Evolutionary conservation across 2,329 filamentous ascomycete species (phyloP).

Genomic region (Hypoxylon sp.): DNA sequence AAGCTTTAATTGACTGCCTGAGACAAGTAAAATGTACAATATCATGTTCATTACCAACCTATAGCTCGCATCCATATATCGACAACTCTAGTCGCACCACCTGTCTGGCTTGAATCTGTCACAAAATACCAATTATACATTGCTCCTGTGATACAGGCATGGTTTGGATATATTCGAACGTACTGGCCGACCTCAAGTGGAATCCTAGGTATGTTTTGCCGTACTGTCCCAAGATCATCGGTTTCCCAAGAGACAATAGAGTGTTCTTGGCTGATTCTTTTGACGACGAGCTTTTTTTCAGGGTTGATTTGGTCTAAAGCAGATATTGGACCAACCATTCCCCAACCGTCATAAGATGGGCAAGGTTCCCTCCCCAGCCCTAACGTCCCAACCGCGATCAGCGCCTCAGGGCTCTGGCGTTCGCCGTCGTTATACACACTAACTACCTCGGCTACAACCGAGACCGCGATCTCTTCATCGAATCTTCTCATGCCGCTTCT

Average conservation of each 20-base stretch:
- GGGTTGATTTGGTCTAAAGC: neutral
- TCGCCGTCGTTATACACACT: constrained; percentile 11
- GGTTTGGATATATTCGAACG: constrained; percentile 18
- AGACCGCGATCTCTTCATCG: constrained; percentile 17
- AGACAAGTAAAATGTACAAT: neutral
- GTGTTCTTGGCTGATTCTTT: constrained; percentile 21
- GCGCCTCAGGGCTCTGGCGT: constrained; percentile 1
- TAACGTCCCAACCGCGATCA: constrained; percentile 15
- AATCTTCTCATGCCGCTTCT: neutral
- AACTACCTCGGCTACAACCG: constrained; percentile 17
- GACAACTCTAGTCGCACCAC: neutral
- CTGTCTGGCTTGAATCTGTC: constrained; percentile 4
- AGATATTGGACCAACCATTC: constrained; percentile 5
- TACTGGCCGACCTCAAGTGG: constrained; percentile 15
- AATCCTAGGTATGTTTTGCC: neutral
- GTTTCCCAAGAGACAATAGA: constrained; percentile 9
- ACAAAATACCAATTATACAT: constrained; percentile 23
- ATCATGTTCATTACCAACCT: constrained; percentile 1
- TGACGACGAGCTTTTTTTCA: constrained; percentile 7
- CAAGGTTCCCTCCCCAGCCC: constrained; percentile 16
- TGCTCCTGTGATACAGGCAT: constrained; percentile 13
- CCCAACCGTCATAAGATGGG: constrained; percentile 19
- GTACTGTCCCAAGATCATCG: neutral
- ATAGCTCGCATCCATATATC: constrained; percentile 23
- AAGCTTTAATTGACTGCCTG: too few species aligned